A percentile compares a stretch with the other conserved stretches of the same genome.
phyloP scores from a whole-genome alignment of 371 early-diverging fungal species.

The Funneliformis caledonium region DNA sequence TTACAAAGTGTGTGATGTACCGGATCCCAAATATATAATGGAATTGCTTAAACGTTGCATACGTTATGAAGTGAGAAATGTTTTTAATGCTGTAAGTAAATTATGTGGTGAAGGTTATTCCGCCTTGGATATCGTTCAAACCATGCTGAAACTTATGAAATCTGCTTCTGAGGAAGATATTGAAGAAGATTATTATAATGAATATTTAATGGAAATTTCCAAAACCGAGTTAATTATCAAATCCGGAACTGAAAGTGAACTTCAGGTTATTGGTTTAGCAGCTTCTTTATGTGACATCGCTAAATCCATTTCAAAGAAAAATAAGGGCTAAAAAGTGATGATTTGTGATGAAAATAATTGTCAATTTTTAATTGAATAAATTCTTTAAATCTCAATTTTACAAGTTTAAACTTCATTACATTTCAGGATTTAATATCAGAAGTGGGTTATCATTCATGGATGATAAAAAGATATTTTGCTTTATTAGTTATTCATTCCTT shows the following conservation, averaged over 20 bases:
- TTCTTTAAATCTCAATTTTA: no score
- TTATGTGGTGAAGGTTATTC: constrained; percentile 88
- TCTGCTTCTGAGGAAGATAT: constrained; percentile 46
- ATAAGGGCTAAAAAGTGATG: neutral
- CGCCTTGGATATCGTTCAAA: constrained; percentile 88
- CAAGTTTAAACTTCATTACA: no score
- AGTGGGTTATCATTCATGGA: no score
- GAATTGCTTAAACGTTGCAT: constrained; percentile 74
- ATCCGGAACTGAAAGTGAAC: neutral
- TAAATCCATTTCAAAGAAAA: neutral
- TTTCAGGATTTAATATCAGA: no score
- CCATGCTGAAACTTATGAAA: constrained; percentile 88
- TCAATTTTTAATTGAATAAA: no score
- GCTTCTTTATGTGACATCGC: neutral
- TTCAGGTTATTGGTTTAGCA: neutral
- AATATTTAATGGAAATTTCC: neutral
- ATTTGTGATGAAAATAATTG: neutral
- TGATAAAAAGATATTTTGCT: no score
- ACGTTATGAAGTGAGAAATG: constrained; percentile 70
- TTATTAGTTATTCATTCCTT: no score
- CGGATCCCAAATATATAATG: constrained; percentile 85
- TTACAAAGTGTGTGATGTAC: constrained; percentile 95
- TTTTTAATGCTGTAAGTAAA: constrained; percentile 65
- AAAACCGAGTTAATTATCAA: neutral
- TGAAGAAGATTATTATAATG: constrained; percentile 43